phyloP scores from a whole-genome alignment of 805 yeast species.

The Wickerhamomyces bisporus region DNA sequence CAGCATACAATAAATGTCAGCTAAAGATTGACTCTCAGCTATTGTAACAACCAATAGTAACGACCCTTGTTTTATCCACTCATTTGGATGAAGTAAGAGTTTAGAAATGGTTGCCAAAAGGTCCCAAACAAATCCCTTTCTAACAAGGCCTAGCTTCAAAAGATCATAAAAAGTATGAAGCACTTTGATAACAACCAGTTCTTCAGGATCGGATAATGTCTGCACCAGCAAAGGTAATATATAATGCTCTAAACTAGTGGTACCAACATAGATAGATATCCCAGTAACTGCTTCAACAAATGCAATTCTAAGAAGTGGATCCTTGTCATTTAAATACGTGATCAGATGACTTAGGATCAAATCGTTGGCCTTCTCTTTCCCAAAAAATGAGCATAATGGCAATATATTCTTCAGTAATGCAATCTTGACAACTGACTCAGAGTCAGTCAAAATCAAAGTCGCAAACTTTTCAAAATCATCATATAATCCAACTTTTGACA shows the following conservation, averaged over 20 bases:
- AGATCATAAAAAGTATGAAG: conserved; percentile 53
- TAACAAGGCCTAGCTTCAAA: conserved; percentile 50
- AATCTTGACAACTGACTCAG: conserved; percentile 58
- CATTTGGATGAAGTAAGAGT: conserved; percentile 79
- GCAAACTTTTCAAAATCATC: conserved; percentile 62
- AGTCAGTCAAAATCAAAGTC: conserved; percentile 63
- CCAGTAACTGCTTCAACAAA: conserved; percentile 70
- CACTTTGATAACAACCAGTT: conserved; percentile 68
- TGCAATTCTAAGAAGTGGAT: conserved; percentile 58
- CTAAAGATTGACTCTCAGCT: conserved; percentile 56
- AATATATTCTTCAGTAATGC: conserved; percentile 67
- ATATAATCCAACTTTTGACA: conserved; percentile 40
- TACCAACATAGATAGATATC: conserved; percentile 77
- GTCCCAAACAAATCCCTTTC: conserved; percentile 49
- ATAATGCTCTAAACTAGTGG: conserved; percentile 78
- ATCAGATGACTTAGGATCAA: conserved; percentile 84
- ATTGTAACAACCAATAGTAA: conserved; percentile 57
- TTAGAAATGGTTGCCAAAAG: conserved; percentile 45
- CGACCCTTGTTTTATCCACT: conserved; percentile 72
- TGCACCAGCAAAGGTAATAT: conserved; percentile 81
- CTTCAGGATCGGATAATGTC: conserved; percentile 80
- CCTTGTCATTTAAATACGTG: conserved; percentile 81
- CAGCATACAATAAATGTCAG: conserved; percentile 78
- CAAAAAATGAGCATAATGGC: conserved; percentile 76
- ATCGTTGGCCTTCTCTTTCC: conserved; percentile 84